Base-by-base conservation (phyloP, 2,329 filamentous ascomycete species). In the Ceratocystiopsis sp. region DNA sequence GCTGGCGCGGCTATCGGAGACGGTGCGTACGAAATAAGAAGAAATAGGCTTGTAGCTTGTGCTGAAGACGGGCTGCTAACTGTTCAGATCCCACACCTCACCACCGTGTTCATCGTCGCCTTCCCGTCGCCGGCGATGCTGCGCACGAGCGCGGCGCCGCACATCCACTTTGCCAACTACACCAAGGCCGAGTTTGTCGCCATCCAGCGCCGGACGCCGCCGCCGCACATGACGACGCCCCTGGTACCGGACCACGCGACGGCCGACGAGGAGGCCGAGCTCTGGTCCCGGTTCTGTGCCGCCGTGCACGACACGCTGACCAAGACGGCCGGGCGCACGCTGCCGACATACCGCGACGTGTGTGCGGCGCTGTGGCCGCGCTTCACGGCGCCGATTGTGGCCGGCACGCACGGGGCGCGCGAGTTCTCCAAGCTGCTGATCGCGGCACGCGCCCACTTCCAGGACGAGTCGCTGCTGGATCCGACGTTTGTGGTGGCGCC, bases 291-390 rank as follows among this genome's bases (percentile, higher is more conserved):
- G 38, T 96, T 93, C 64, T 75, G 80, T 48, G 75, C 75, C 40
- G 84, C 84, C 5, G 77, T 94, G 14, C 91, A 93, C 68, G 91
- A 98, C 56, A 78, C 87, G 1, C 68, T 96, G 13, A 76, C 80
- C 40, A 84, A 80, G 49, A 77, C 84, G 39, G 85, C 85, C 3
- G 81, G 81, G 1, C 77, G 86, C 41, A 86, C 89, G 35, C 68
- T 96, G 14, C 69, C 80, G 1, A 73, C 74, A 12, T 86, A 94
- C 51, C 69, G 67, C 4, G 71, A 73, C 34, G 74, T 80, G 41
- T 86, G 82, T 54, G 61, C 73, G 40, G 73, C 78, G 37, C 70
- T 96, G 17, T 98, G 91, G 91, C 78, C 80, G 12, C 73, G 78
- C 4, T 96, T 98, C 59, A 78, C 84, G 1, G 71, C 75, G 8